Base-by-base conservation (phyloP, 768 basidiomycete genomes). In the Dioszegia crocea region DNA sequence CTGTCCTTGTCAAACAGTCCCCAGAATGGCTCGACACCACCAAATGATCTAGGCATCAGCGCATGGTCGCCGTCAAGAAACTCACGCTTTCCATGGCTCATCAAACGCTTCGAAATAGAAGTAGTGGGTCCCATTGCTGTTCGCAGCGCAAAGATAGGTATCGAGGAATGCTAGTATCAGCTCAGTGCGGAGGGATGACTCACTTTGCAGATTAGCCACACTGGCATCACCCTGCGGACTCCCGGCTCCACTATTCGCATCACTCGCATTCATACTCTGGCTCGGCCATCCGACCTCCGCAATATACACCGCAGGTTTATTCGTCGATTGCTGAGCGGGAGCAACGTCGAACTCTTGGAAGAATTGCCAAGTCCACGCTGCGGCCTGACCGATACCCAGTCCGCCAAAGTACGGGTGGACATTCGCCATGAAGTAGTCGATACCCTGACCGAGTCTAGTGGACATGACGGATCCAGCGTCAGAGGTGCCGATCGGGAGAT, bases 391-490 rank as follows among this genome's bases (percentile, higher is more conserved):
- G 24, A 86, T 84, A 8, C 83, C 81, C 24, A 86, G 82, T 65
- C 87, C 85, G n/a, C 87, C 93, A 73, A 96, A 97, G 60, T 64
- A 79, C 2, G 91, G 86, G 70, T 94, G 91, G 6, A 91, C 89
- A 62, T 96, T 94, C 5, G 89, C 83, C 87, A 92, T 74, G 57
- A 70, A 76, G 54, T 64, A 75, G 58, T 76, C 72, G 24, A 76
- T 60, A 8, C 72, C 73, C 8, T 74, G 70, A 3, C 91, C 79
- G 21, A 94, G 84, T 62, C 82, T 62, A 2, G 78, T 85, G 71
- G 88, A 91, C 80, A 93, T 88, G 78, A 85, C 88, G 57, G 84
- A 84, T 21, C 91, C 92, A 11, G 92, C 91, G 68, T 96, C 92
- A 12, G 89, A 82, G 16, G 82, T 88, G 29, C 91, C 90, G 19